These are phyloP conservation scores for Syzygium grande DNA, from an alignment of 345 rosid species.

Conservation along the genomic window DNA sequence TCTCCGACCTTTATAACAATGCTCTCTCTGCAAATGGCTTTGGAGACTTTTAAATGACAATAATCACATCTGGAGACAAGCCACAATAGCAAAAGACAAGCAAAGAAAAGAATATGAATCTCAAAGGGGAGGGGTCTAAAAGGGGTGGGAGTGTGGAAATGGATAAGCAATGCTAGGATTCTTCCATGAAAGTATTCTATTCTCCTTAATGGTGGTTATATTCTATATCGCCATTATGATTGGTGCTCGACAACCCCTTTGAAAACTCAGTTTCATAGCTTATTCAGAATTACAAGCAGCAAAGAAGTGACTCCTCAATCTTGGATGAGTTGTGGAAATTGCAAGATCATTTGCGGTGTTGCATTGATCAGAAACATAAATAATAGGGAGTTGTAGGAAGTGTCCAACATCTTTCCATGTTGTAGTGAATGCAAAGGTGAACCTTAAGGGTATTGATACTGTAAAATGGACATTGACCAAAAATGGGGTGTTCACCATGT, in stretches of 20 bases:
- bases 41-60: background rate
- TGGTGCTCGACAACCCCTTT: background rate
- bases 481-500: background rate
- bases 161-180: background rate
- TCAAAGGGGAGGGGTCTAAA: background rate
- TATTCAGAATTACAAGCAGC: background rate
- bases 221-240: background rate
- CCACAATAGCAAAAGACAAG: background rate
- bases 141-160: background rate
- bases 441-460: background rate
- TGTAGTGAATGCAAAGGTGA: background rate
- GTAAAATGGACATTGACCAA: background rate
- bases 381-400: background rate
- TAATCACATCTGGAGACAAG: background rate
- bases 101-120: background rate
- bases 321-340: background rate
- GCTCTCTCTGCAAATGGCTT: background rate
- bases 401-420: background rate
- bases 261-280: background rate
- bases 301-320: background rate
- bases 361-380: background rate
- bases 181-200: background rate
- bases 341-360: background rate
- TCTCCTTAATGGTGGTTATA: background rate
- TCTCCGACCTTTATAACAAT: background rate